Percentiles rank a stretch among this genome's conserved stretches.
Evolutionary conservation across 2,329 filamentous ascomycete species (phyloP).

Genomic region (Cordyceps fumosorosea): DNA sequence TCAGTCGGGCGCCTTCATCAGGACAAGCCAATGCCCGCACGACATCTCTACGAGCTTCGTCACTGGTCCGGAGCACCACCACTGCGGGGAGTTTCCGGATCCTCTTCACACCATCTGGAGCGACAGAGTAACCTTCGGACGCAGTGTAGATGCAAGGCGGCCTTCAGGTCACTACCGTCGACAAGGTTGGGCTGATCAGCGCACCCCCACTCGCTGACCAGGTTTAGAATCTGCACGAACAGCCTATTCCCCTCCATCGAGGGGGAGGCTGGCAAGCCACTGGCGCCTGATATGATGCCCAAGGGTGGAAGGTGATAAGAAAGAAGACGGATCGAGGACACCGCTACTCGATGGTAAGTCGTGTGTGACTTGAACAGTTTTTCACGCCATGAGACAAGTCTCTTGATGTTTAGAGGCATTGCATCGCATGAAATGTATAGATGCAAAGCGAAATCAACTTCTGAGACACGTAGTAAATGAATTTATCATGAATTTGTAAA

Average conservation of each 20-base stretch:
- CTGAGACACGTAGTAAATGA: no score
- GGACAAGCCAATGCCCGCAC: not conserved
- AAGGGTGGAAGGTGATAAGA: not conserved
- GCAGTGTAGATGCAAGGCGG: not conserved
- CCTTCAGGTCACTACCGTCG: no score
- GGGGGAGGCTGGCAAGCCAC: conserved; percentile 6
- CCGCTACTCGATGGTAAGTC: not conserved
- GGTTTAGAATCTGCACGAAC: not conserved
- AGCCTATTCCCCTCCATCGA: not conserved
- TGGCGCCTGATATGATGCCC: conserved; percentile 2
- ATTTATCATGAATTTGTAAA: no score
- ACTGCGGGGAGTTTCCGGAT: not conserved
- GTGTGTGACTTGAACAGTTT: not conserved
- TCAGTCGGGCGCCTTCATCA: not conserved
- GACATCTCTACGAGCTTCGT: not conserved
- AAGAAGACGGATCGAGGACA: not conserved
- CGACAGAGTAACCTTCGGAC: not conserved
- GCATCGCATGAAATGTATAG: not conserved
- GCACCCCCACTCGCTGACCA: not conserved
- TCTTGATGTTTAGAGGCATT: not conserved
- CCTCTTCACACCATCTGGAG: not conserved
- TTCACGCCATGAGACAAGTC: not conserved
- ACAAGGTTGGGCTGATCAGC: not conserved
- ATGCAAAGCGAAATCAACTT: no score
- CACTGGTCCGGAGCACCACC: not conserved